Evolutionary conservation across 495 filamentous ascomycete species (phyloP).

Genomic region (Penicillium soppii): DNA sequence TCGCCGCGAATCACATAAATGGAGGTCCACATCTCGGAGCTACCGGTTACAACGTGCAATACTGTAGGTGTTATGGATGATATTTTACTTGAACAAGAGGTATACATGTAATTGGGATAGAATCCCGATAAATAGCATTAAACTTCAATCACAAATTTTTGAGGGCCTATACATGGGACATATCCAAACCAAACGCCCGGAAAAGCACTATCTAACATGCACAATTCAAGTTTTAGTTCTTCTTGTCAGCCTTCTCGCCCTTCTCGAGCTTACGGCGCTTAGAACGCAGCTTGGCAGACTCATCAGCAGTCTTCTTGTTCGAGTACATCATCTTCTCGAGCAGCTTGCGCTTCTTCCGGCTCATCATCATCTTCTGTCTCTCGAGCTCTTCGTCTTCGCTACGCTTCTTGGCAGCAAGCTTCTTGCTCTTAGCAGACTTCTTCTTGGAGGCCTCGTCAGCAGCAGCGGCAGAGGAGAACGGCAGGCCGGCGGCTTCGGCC

Average conservation of each 20-base stretch:
- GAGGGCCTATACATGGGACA: slow-evolving; percentile 14
- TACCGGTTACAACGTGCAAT: too few species aligned
- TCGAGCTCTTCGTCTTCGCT: slow-evolving; percentile 82
- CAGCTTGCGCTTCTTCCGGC: slow-evolving; percentile 85
- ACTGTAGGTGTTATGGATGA: too few species aligned
- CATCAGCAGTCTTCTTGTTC: slow-evolving; percentile 80
- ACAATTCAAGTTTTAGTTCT: slow-evolving; percentile 26
- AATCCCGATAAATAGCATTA: slow-evolving; percentile 8
- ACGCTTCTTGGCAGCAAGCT: slow-evolving; percentile 62
- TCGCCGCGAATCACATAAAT: too few species aligned
- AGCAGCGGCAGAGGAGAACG: slow-evolving; percentile 39
- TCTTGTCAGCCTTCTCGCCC: slow-evolving; percentile 25
- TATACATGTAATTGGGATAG: slow-evolving; percentile 3
- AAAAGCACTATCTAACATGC: slow-evolving; percentile 14
- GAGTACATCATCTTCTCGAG: slow-evolving; percentile 90
- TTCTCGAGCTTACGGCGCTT: slow-evolving; percentile 92
- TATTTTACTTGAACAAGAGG: too few species aligned
- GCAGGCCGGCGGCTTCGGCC: slow-evolving; percentile 72
- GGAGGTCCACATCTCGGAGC: too few species aligned
- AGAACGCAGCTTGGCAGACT: slow-evolving; percentile 67
- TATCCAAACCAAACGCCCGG: slow-evolving; percentile 13
- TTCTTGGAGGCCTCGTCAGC: slow-evolving; percentile 47
- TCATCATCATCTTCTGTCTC: slow-evolving; percentile 89
- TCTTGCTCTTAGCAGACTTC: slow-evolving; percentile 65
- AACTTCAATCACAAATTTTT: slow-evolving; percentile 12